These are phyloP conservation scores for Lasiodiplodia citricola DNA, from an alignment of 2,329 filamentous ascomycete species.

Conservation along the genomic window DNA sequence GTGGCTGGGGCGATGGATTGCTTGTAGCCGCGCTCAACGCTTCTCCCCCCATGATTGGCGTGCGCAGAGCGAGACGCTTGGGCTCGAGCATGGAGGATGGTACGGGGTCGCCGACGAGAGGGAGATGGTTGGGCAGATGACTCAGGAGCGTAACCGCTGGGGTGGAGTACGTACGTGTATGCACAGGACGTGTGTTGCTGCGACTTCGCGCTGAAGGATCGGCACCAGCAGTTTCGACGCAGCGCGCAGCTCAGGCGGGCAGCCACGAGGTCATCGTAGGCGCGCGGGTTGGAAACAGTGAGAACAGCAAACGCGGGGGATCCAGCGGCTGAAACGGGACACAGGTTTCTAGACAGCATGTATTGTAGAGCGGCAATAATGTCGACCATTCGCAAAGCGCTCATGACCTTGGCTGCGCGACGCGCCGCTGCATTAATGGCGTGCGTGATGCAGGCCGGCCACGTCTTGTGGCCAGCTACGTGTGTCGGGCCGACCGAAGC, in stretches of 20 bases:
- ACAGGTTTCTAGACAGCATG: neutral
- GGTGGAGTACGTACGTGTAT: constrained; percentile 4
- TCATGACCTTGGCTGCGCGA: neutral
- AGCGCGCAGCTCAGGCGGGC: neutral
- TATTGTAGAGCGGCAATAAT: neutral
- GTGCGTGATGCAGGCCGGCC: neutral
- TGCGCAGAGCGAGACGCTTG: neutral
- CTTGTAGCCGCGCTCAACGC: neutral
- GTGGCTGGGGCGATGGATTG: neutral
- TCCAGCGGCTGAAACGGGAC: neutral
- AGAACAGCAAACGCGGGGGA: neutral
- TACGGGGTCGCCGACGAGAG: neutral
- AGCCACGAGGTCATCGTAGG: neutral
- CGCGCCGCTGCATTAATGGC: neutral
- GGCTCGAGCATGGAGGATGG: neutral
- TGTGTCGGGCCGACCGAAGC: neutral
- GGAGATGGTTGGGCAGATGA: neutral
- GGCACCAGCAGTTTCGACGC: neutral
- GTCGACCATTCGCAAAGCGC: neutral
- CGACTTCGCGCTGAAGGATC: neutral
- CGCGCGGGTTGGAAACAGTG: neutral
- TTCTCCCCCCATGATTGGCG: neutral
- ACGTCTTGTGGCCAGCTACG: neutral
- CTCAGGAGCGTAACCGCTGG: neutral
- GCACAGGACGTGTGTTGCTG: neutral